A percentile compares a stretch with the other conserved stretches of the same genome.
phyloP scores from a whole-genome alignment of 768 basidiomycete genomes.

The Suillus tomentosus region DNA sequence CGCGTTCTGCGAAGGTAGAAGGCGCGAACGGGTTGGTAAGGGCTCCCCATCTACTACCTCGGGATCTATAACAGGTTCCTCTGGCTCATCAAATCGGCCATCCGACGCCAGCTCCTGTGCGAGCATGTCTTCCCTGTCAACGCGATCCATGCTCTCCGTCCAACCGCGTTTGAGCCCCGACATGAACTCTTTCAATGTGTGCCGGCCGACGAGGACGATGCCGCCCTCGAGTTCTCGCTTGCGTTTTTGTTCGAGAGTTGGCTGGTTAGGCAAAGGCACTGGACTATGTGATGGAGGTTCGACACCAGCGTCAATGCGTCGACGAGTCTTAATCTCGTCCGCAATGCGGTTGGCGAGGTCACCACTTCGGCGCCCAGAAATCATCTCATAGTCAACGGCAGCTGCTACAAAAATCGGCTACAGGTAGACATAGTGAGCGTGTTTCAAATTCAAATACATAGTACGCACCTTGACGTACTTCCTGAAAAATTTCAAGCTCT shows the following conservation, averaged over 20 bases:
- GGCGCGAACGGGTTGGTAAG: conserved; percentile 43
- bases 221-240: conserved; percentile 78
- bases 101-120: conserved; percentile 69
- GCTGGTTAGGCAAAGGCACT: conserved; percentile 54
- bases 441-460: conserved; percentile 16
- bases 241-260: conserved; percentile 51
- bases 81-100: conserved; percentile 74
- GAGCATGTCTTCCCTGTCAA: conserved; percentile 74
- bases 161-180: conserved; percentile 84
- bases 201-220: conserved; percentile 81
- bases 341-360: conserved; percentile 79
- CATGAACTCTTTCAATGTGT: conserved; percentile 95
- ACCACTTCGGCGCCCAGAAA: conserved; percentile 80
- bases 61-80: conserved; percentile 31
- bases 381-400: conserved; percentile 88
- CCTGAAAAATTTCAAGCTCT: conserved; percentile 85
- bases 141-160: conserved; percentile 66
- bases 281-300: conserved; percentile 48
- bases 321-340: conserved; percentile 67
- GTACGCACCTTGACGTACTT: conserved; percentile 91
- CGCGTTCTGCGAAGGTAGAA: conserved; percentile 36
- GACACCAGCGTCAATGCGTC: conserved; percentile 67
- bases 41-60: conserved; percentile 39
- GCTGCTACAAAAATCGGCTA: conserved; percentile 95
- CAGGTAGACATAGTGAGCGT: conserved; percentile 15